Evolutionary conservation across 768 basidiomycete genomes (phyloP).

Genomic region (Suillus subalutaceus): DNA sequence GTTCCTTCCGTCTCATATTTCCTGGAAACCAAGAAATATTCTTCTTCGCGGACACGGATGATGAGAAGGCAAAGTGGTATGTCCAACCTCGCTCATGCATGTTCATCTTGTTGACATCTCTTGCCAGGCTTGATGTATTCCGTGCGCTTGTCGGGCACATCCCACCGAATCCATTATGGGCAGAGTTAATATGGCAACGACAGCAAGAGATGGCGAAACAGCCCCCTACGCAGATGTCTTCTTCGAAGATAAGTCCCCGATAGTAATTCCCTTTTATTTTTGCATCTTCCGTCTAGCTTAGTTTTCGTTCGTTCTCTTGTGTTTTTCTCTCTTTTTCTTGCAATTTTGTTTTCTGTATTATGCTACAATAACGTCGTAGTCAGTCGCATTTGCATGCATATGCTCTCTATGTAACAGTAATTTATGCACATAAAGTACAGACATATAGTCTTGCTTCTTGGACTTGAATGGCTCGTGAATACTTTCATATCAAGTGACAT

Average conservation of each 20-base stretch:
- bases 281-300: background rate
- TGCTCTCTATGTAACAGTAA: conserved; percentile 8
- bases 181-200: conserved; percentile 85
- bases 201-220: conserved; percentile 50
- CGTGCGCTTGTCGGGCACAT: conserved; percentile 85
- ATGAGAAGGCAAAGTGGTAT: conserved; percentile 86
- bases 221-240: conserved; percentile 1
- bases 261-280: conserved; percentile 4
- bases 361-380: conserved; percentile 6
- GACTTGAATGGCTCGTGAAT: background rate
- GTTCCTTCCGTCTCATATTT: conserved; percentile 86
- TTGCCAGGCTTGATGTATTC: conserved; percentile 79
- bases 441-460: conserved; percentile 2
- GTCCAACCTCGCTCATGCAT: conserved; percentile 23
- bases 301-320: background rate
- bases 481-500: background rate
- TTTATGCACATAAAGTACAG: conserved; percentile 6
- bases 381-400: conserved; percentile 5
- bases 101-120: conserved; percentile 4
- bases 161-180: conserved; percentile 93
- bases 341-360: conserved; percentile 1
- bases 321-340: background rate
- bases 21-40: conserved; percentile 75
- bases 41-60: conserved; percentile 91
- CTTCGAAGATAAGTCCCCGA: background rate